A percentile compares a stretch with the other conserved stretches of the same genome.
Conservation (phyloP, 108 stramenopile genomes). For the Stephanodiscus minutulus region DNA sequence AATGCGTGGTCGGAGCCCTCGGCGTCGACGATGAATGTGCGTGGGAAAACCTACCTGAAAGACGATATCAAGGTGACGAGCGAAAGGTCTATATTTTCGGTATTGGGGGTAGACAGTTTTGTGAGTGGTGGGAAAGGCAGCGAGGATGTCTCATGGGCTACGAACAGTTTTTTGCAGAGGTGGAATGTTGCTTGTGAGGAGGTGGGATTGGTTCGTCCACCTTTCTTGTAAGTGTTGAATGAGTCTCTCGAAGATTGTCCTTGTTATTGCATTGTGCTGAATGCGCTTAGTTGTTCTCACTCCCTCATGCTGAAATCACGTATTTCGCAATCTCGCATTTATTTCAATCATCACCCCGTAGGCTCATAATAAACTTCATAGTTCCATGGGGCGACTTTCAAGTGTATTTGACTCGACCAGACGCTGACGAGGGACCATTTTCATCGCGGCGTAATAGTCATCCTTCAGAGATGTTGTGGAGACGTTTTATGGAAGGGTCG, state of each 20-base stretch:
- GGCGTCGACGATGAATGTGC: conserved; percentile 47
- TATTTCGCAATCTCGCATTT: not conserved
- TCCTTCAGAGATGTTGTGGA: conserved; percentile 47
- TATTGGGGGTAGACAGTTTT: conserved; percentile 57
- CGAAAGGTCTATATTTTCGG: conserved; percentile 39
- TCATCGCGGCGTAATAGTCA: conserved; percentile 14
- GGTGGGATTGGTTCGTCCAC: conserved; percentile 28
- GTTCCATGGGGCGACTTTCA: conserved; percentile 58
- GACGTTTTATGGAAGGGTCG: conserved; percentile 40
- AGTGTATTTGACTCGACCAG: conserved; percentile 42
- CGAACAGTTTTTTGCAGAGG: conserved; percentile 33
- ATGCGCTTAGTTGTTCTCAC: not conserved
- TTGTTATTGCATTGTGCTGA: too few species aligned
- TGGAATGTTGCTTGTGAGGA: conserved; percentile 36
- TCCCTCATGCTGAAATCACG: not conserved
- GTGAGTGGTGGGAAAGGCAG: conserved; percentile 15
- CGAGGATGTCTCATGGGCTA: conserved; percentile 10
- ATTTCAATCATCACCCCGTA: not conserved
- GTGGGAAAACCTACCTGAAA: conserved; percentile 30
- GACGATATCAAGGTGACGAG: conserved; percentile 40
- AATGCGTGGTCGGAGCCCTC: conserved; percentile 47
- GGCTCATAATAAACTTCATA: conserved; percentile 37
- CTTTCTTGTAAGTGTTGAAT: conserved; percentile 34
- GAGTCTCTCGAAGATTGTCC: too few species aligned
- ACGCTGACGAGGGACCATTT: conserved; percentile 49